Conservation (phyloP, 257 asterid genomes). For the Solanum boliviense region DNA sequence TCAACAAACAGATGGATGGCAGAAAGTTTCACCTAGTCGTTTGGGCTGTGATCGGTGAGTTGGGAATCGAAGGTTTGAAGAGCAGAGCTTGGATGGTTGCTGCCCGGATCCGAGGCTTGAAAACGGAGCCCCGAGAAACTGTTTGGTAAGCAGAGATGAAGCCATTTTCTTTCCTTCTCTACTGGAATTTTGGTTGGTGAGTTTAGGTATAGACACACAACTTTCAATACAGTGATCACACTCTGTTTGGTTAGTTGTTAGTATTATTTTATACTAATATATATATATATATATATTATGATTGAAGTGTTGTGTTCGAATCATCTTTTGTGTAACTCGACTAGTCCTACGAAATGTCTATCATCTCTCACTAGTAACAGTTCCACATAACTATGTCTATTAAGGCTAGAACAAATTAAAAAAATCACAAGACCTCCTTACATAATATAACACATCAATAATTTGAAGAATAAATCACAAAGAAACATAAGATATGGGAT, state of each 20-base stretch:
- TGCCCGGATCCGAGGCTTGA: neutral
- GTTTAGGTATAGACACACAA: neutral
- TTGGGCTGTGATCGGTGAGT: neutral
- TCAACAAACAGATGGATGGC: neutral
- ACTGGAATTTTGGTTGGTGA: neutral
- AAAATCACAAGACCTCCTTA: too few relatives aligned
- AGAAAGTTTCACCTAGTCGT: neutral
- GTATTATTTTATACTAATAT: too few relatives aligned
- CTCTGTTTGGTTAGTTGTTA: neutral
- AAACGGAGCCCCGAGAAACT: neutral
- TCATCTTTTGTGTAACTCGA: fast-evolving
- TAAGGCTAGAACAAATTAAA: too few relatives aligned
- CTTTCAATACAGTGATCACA: neutral
- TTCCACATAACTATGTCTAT: fast-evolving
- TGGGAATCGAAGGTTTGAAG: neutral
- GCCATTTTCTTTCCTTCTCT: neutral
- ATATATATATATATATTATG: too few relatives aligned
- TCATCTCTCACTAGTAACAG: too few relatives aligned
- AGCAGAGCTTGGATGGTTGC: neutral
- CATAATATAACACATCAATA: too few relatives aligned
- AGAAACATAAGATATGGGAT: too few relatives aligned
- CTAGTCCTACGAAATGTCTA: fast-evolving
- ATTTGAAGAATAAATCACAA: too few relatives aligned
- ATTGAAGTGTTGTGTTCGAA: fast-evolving
- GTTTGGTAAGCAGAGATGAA: neutral